Conservation (phyloP, 2,329 filamentous ascomycete genomes). For the Talaromyces sp. region DNA sequence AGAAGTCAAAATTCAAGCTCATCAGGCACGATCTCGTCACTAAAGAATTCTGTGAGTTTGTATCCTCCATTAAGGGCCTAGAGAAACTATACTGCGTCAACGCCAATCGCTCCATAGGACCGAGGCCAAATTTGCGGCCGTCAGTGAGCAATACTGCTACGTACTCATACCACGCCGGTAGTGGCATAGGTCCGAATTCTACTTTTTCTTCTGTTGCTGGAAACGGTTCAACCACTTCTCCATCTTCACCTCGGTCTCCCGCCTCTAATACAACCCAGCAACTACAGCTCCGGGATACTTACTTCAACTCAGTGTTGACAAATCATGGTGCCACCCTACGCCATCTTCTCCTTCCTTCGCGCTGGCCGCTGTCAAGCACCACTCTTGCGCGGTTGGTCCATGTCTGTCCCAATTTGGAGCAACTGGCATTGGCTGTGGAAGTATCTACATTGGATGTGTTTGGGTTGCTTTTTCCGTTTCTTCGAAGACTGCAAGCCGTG, state of each 20-base stretch:
- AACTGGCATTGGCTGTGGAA: slow-evolving; percentile 51
- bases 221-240: slow-evolving; percentile 16
- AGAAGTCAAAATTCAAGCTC: slow-evolving; percentile 40
- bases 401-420: slow-evolving; percentile 54
- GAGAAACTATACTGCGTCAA: slow-evolving; percentile 52
- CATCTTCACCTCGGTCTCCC: slow-evolving; percentile 15
- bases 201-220: slow-evolving; percentile 22
- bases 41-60: slow-evolving; percentile 40
- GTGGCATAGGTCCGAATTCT: background rate
- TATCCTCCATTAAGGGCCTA: slow-evolving; percentile 41
- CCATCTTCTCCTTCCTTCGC: slow-evolving; percentile 53
- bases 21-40: slow-evolving; percentile 48
- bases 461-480: slow-evolving; percentile 36
- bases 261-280: background rate
- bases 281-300: slow-evolving; percentile 36
- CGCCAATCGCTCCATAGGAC: slow-evolving; percentile 26
- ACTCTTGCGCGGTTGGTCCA: slow-evolving; percentile 50
- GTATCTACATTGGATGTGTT: slow-evolving; percentile 36
- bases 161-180: slow-evolving; percentile 20
- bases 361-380: slow-evolving; percentile 49
- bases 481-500: slow-evolving; percentile 36
- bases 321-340: slow-evolving; percentile 50
- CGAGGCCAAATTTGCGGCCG: slow-evolving; percentile 26
- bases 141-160: slow-evolving; percentile 28
- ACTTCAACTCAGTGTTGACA: slow-evolving; percentile 48